Percentiles rank a stretch among this genome's conserved stretches.
Evolutionary conservation across 805 yeast species (phyloP).

Genomic region (Metschnikowia sp.): DNA sequence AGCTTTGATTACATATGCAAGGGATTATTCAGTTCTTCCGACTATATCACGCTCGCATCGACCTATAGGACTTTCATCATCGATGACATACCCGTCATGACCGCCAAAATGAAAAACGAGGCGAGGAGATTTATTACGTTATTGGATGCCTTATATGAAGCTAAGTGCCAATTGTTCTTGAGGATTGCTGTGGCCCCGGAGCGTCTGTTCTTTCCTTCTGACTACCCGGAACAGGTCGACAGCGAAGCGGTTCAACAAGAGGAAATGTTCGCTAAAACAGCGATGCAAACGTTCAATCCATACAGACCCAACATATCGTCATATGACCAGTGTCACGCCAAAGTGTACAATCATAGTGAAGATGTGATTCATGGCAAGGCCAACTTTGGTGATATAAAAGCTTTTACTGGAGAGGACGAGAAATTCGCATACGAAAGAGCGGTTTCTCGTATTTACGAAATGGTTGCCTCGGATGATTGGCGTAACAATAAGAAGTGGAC

Average conservation of each 20-base stretch:
- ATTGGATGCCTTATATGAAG: slow-evolving; percentile 67
- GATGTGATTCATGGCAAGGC: not conserved
- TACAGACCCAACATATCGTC: slow-evolving; percentile 67
- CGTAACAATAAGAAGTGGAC: slow-evolving; percentile 48
- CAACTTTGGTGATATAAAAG: slow-evolving; percentile 45
- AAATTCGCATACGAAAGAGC: slow-evolving; percentile 71
- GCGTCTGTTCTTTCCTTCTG: slow-evolving; percentile 59
- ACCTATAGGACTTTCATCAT: slow-evolving; percentile 53
- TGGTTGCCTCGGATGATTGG: slow-evolving; percentile 54
- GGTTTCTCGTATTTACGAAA: slow-evolving; percentile 59
- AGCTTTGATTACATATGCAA: slow-evolving; percentile 54
- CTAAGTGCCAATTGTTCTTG: slow-evolving; percentile 57
- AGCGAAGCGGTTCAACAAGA: slow-evolving; percentile 53
- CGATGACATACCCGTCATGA: slow-evolving; percentile 59
- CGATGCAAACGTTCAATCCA: slow-evolving; percentile 57
- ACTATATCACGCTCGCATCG: slow-evolving; percentile 66
- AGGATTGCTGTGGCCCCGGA: slow-evolving; percentile 49
- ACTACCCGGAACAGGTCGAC: slow-evolving; percentile 26
- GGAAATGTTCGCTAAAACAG: slow-evolving; percentile 67
- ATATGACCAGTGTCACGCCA: slow-evolving; percentile 48
- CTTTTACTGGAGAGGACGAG: slow-evolving; percentile 77
- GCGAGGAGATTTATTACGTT: slow-evolving; percentile 66
- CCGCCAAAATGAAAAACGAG: slow-evolving; percentile 56
- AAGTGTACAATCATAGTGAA: slow-evolving; percentile 12
- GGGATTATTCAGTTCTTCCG: slow-evolving; percentile 60